These are phyloP conservation scores for Priceomyces melissophilus DNA, from an alignment of 805 yeast species.

Conservation along the genomic window DNA sequence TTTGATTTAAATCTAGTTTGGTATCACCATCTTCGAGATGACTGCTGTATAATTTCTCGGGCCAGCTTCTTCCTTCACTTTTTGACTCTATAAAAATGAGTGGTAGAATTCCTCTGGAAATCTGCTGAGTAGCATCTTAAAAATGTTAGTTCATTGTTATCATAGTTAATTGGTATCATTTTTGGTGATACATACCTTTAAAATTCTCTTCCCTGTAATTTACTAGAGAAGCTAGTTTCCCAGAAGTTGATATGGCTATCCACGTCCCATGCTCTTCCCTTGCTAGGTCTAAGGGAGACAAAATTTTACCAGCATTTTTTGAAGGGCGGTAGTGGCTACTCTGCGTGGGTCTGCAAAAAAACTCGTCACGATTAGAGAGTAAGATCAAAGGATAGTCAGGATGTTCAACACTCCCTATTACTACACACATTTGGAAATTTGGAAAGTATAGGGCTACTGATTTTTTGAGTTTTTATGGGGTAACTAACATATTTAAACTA, in stretches of 20 bases:
- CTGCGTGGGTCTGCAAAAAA: slow-evolving; percentile 66
- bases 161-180: background rate
- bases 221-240: slow-evolving; percentile 68
- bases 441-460: background rate
- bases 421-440: slow-evolving; percentile 63
- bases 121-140: slow-evolving; percentile 23
- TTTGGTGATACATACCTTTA: slow-evolving; percentile 11
- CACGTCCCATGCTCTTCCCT: slow-evolving; percentile 83
- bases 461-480: background rate
- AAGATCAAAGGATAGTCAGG: slow-evolving; percentile 73
- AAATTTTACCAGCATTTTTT: slow-evolving; percentile 34
- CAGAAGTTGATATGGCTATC: slow-evolving; percentile 67
- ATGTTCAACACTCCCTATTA: slow-evolving; percentile 63
- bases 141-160: slow-evolving; percentile 12
- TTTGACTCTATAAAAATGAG: slow-evolving; percentile 39
- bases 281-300: slow-evolving; percentile 75
- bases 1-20: slow-evolving; percentile 12
- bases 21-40: slow-evolving; percentile 13
- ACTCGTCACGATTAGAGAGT: slow-evolving; percentile 87
- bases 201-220: slow-evolving; percentile 58
- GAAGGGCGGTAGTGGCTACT: slow-evolving; percentile 39
- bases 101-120: slow-evolving; percentile 56
- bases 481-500: background rate
- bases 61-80: slow-evolving; percentile 45
- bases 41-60: slow-evolving; percentile 19